Evolutionary conservation across 345 rosid species (phyloP).

Genomic region (Fremontodendron californicum): DNA sequence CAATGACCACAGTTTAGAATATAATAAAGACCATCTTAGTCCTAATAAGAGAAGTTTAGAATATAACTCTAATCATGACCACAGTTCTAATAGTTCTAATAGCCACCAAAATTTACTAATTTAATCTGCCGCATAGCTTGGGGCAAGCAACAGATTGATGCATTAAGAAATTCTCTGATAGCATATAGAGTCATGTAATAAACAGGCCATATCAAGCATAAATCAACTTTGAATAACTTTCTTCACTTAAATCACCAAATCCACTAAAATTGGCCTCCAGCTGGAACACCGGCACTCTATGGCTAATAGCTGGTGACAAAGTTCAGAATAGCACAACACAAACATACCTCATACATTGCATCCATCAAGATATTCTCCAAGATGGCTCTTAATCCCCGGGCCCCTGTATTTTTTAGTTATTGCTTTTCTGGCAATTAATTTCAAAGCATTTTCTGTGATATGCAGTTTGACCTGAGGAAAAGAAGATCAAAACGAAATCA

Average conservation of each 20-base stretch:
- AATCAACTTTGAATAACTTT: not conserved
- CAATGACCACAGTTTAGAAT: too few relatives aligned
- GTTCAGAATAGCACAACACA: not conserved
- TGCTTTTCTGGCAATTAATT: slow-evolving; percentile 79
- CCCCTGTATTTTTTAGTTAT: slow-evolving; percentile 85
- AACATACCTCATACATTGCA: slow-evolving; percentile 92
- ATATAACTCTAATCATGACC: not conserved
- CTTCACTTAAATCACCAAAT: not conserved
- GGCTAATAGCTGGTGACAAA: not conserved
- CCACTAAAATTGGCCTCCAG: not conserved
- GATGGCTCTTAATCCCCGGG: slow-evolving; percentile 81
- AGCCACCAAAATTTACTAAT: not conserved
- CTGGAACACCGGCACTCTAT: too few relatives aligned
- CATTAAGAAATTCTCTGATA: not conserved
- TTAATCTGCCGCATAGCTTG: not conserved
- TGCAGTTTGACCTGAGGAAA: slow-evolving; percentile 77
- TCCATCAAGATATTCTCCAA: slow-evolving; percentile 91
- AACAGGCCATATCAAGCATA: not conserved
- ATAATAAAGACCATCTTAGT: not conserved
- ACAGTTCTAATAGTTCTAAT: not conserved
- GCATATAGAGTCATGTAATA: not conserved
- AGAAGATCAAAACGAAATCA: slow-evolving; percentile 3
- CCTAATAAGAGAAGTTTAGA: not conserved
- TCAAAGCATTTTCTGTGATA: slow-evolving; percentile 65
- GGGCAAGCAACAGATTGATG: not conserved